Evolutionary conservation across 768 basidiomycete genomes (phyloP), one percentile per base, ranked within the genome.

Genomic region (Rhizopogon roseolus): DNA sequence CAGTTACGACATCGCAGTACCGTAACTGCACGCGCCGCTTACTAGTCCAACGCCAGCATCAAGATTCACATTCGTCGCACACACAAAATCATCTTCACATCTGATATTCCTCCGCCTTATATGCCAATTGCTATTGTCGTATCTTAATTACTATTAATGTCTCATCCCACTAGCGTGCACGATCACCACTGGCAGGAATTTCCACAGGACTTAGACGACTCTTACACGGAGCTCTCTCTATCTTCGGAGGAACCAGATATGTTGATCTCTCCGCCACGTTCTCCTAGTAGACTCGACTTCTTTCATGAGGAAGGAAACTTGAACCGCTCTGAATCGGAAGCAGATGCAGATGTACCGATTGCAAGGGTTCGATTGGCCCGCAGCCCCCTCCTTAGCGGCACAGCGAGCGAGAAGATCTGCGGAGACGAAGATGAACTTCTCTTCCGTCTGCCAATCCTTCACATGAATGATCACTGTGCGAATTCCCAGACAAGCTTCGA

Each of bases 261-360:
- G 19, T 45, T 53, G 7, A 52, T 16, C 14, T 34, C 41, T n/a
- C 76, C 77, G 34, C 66, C 68, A 58, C 76, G 78, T 32, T 77
- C 80, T 48, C 68, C 71, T 28, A 83, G 77, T 57, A 77, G 77
- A 42, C 70, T 81, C 7, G 76, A 76, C 44, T 80, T 79, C 38
- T 63, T 66, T 49, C 17, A 55, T 32, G 48, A 56, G 10, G 50
- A 32, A 1, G 56, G 60, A 5, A 37, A 46, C 0, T 25, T 6
- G 8, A 52, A 49, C n/a, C 25, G 40, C 38, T 29, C 49, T 16
- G 52, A 51, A 29, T 34, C 34, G 39, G 56, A 46, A 19, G 49
- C 28, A n/a, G 19, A 54, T 19, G 19, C 46, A 36, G 46, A 48
- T 22, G 14, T 14, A 10, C 46, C 46, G 22, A 36, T 48, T 36